Evolutionary conservation across 371 early-diverging fungal genomes (phyloP), one percentile per base, ranked within the genome.

Genomic region (Dinochytrium kinnereticum): DNA sequence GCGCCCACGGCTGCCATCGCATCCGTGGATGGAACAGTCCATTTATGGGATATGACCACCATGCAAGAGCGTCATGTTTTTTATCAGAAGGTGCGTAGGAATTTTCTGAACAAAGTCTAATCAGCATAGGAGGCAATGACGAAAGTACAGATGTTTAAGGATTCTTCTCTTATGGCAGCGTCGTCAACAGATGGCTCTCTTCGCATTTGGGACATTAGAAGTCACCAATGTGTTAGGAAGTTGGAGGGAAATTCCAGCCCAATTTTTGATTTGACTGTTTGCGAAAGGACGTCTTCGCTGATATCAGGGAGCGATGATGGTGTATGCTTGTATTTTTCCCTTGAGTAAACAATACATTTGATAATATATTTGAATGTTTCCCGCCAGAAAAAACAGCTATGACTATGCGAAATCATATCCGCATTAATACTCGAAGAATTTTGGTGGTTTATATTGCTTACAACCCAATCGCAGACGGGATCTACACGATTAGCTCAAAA

Each of bases 171-270:
- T 71, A 71, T 96, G 38, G 85, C 88, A 0, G 84, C 92, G 24
- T 88, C 90, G 64, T 93, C 95, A 3, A 88, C 88, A 21, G 97
- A 96, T 74, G 81, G 87, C 38, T 89, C 91, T 0, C 89, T 94
- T 2, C 88, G 90, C 57, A 75, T 93, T 64, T 97, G 96, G 96
- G 97, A 97, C 85, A 85, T 88, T 50, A 83, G 95, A 72, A 92
- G 93, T 15, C 94, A 94, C 0, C 77, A 86, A 64, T 89, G 87
- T 61, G 76, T 90, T 68, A 88, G 90, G 72, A 81, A 79, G 5
- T 96, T 90, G 88, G 74, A 84, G 57, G 98, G 98, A 40, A 98
- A 98, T 77, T 91, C 92, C 78, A 94, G 94, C 71, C 83, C 92
- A 15, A 89, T 98, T 49, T 83, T 98, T 76, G 91, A 90, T 76